Conservation (phyloP, 2,329 filamentous ascomycete genomes). For the Falciphora oryzae region DNA sequence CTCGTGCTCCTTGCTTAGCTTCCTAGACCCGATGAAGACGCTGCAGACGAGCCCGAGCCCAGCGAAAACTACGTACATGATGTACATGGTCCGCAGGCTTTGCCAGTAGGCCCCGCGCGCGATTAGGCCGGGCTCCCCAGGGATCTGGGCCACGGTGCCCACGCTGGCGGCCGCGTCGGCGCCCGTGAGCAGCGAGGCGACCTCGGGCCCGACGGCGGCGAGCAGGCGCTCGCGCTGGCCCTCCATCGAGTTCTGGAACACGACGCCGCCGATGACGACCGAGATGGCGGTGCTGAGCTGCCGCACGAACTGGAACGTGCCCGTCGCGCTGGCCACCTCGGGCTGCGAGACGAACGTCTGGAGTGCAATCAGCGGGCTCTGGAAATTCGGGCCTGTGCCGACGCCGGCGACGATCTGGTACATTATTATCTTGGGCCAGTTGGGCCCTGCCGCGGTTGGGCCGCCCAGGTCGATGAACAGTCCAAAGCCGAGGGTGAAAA, state of each 20-base stretch:
- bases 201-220: slow-evolving; percentile 26
- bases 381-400: slow-evolving; percentile 54
- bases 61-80: slow-evolving; percentile 47
- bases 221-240: slow-evolving; percentile 25
- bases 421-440: slow-evolving; percentile 37
- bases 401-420: slow-evolving; percentile 51
- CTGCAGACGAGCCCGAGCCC: slow-evolving; percentile 41
- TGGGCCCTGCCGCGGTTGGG: slow-evolving; percentile 37
- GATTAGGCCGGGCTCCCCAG: slow-evolving; percentile 34
- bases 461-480: slow-evolving; percentile 44
- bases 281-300: slow-evolving; percentile 52
- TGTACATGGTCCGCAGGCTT: slow-evolving; percentile 50
- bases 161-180: slow-evolving; percentile 56
- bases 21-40: slow-evolving; percentile 41
- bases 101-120: slow-evolving; percentile 43
- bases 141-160: slow-evolving; percentile 47
- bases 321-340: slow-evolving; percentile 58
- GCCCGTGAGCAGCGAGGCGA: slow-evolving; percentile 50
- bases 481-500: slow-evolving; percentile 52
- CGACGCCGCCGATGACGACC: slow-evolving; percentile 48
- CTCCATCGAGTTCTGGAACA: slow-evolving; percentile 36
- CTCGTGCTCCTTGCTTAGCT: slow-evolving; percentile 48
- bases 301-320: slow-evolving; percentile 55
- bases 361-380: slow-evolving; percentile 56
- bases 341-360: slow-evolving; percentile 54